These are phyloP conservation scores for Colletotrichum sp. DNA, from an alignment of 2,329 filamentous ascomycete species.

Conservation along the genomic window DNA sequence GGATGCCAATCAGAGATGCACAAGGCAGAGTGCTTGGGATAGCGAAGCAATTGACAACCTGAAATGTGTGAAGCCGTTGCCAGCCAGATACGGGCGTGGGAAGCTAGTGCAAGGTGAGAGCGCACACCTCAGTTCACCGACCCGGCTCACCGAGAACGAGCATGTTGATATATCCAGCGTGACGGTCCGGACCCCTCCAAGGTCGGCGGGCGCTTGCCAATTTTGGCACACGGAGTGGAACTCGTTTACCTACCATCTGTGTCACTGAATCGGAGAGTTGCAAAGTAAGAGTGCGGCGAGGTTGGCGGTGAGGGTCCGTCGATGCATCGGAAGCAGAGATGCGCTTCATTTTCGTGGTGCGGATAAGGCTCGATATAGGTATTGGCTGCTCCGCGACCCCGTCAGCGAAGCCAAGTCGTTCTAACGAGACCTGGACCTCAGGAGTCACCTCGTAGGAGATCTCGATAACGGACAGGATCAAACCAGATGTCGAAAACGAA, in stretches of 20 bases:
- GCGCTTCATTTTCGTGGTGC: neutral
- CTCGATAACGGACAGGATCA: neutral
- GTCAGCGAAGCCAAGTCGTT: neutral
- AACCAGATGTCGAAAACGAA: neutral
- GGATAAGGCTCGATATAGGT: neutral
- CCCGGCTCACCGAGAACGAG: neutral
- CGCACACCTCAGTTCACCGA: neutral
- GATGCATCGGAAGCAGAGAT: neutral
- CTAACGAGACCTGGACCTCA: neutral
- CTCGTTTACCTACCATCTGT: neutral
- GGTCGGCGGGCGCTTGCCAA: neutral
- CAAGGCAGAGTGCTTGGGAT: neutral
- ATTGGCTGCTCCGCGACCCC: neutral
- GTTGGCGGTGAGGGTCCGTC: neutral
- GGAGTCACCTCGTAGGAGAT: neutral
- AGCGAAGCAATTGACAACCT: neutral
- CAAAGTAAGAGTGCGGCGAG: neutral
- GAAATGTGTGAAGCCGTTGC: neutral
- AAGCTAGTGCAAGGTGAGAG: neutral
- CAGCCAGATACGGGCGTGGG: neutral
- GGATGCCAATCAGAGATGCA: neutral
- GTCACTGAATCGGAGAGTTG: neutral
- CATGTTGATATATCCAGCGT: neutral
- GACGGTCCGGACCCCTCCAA: neutral
- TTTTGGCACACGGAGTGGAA: neutral